Evolutionary conservation across 768 basidiomycete genomes (phyloP), one percentile per base, ranked within the genome.

Genomic region (Rhodotorula kratochvilovae): DNA sequence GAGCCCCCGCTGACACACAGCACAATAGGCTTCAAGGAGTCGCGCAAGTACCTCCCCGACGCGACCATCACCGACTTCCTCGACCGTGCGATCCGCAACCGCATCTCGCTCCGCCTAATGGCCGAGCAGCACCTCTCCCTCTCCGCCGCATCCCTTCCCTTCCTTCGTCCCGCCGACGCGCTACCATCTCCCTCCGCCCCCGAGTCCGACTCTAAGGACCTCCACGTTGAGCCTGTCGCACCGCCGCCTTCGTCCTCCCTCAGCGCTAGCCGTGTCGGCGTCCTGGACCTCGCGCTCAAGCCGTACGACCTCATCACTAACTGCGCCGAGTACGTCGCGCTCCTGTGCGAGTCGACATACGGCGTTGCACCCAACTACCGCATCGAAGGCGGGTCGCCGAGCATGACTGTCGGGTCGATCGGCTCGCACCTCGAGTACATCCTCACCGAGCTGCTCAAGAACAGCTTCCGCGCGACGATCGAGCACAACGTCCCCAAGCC

Each of bases 381-480:
- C 2, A 84, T 94, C 54, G 88, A 92, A 68, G 92, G 92, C 1
- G 83, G 87, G 63, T 79, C 81, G 46, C 86, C 89, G 68, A 84
- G 15, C 87, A 36, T 58, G 27, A 12, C 50, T 50, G 51, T 53
- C 76, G 91, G 91, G 35, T 92, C 91, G 77, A 87, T 93, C 50
- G 91, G 92, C 6, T 89, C 91, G 2, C 92, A 94, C 79, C 84
- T 94, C 46, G 92, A 94, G 79, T 94, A 93, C 79, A 90, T 92
- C 76, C 82, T 92, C 64, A 94, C 92, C 4, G 92, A 94, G 79
- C 86, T 94, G 51, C 84, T 94, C 51, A 94, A 94, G 81, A 94
- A 94, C 78, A 86, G 91, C 0, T 94, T 91, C 81, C 88, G 92
- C 43, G 92, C 92, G 15, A 92, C 90, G 3, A 87, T 91, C 35